A percentile compares a stretch with the other conserved stretches of the same genome.
Conservation (phyloP, 1,284 basidiomycete species). For the Pseudozyma sp. region DNA sequence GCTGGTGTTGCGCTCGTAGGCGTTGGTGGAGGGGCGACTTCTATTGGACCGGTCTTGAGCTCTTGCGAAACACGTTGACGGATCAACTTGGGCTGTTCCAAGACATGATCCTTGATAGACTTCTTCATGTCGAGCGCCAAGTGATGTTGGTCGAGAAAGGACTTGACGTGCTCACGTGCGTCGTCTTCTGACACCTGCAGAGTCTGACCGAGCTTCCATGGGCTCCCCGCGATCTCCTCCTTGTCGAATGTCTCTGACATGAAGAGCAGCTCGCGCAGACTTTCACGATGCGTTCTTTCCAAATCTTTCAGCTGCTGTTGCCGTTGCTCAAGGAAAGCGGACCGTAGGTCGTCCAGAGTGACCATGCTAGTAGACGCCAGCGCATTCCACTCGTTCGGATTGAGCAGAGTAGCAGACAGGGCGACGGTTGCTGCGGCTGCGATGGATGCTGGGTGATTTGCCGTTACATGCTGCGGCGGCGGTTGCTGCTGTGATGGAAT, state of each 20-base stretch:
- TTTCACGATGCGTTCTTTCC: slow-evolving; percentile 26
- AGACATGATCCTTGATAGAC: slow-evolving; percentile 28
- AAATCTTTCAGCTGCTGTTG: slow-evolving; percentile 41
- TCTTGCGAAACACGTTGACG: slow-evolving; percentile 33
- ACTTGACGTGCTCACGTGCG: slow-evolving; percentile 22
- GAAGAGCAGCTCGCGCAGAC: slow-evolving; percentile 44
- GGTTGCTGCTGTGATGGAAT: slow-evolving; percentile 16
- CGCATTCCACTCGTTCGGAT: slow-evolving; percentile 50
- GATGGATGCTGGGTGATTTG: slow-evolving; percentile 47
- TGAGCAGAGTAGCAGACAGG: slow-evolving; percentile 40
- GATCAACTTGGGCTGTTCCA: slow-evolving; percentile 34
- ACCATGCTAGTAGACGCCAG: slow-evolving; percentile 53
- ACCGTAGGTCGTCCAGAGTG: slow-evolving; percentile 40
- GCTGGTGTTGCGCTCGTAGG: slow-evolving; percentile 35
- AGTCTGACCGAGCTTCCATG: slow-evolving; percentile 41
- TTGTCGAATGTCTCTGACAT: slow-evolving; percentile 47
- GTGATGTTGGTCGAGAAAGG: slow-evolving; percentile 25
- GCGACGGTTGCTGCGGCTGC: slow-evolving; percentile 47
- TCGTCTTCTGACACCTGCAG: slow-evolving; percentile 37
- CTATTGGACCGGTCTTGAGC: slow-evolving; percentile 31
- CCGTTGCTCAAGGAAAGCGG: slow-evolving; percentile 40
- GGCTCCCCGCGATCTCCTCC: slow-evolving; percentile 33
- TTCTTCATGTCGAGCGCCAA: slow-evolving; percentile 26
- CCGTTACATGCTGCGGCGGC: slow-evolving; percentile 36
- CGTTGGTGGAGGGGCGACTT: slow-evolving; percentile 45